Base-by-base conservation (phyloP, 2,329 filamentous ascomycete genomes). In the Cladosporium cucumerinum region DNA sequence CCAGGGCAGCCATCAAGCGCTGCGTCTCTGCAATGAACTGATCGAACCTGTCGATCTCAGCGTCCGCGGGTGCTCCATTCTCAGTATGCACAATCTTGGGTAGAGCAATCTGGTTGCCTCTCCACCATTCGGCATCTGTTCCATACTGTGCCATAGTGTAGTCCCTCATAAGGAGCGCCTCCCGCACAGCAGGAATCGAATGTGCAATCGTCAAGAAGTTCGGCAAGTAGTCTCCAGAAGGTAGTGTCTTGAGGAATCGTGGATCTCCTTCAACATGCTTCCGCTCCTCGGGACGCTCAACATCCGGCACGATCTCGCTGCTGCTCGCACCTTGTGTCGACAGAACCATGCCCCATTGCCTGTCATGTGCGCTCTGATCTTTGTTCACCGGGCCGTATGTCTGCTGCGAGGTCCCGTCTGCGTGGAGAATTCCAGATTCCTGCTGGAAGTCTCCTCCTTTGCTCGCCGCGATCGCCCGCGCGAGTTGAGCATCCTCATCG, bases 191-290 rank as follows among this genome's bases (percentile, higher is more conserved):
- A 3, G 86, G 86, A 63, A 89, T 87, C 23, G 82, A 80, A 70
- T 87, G 85, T n/a, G 87, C 79, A 65, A 89, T 87, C 5, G 85
- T 87, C 51, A 89, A 71, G 23, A 88, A 76, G 4, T 82, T 82
- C 30, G 84, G 82, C n/a, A 87, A 76, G 69, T 85, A 85, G 65
- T 84, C 79, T 49, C 78, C 79, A 51, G 81, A 79, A 14, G 82
- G 78, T 2, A 83, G 77, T 18, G 84, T 85, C 65, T 86, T 86
- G 60, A 89, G 75, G 65, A 88, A 85, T 18, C 81, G 81, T 16
- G 86, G 87, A 67, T 85, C 79, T 36, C 77, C 79, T 5, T 77
- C 70, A 23, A 78, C 73, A 66, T 82, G 80, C 71, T 78, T 81
- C 61, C 84, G 80, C 43, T 84, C 78, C 26, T 68, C 63, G 16